Evolutionary conservation across 2,329 filamentous ascomycete genomes (phyloP).

Genomic region (Penicillium decumbens): DNA sequence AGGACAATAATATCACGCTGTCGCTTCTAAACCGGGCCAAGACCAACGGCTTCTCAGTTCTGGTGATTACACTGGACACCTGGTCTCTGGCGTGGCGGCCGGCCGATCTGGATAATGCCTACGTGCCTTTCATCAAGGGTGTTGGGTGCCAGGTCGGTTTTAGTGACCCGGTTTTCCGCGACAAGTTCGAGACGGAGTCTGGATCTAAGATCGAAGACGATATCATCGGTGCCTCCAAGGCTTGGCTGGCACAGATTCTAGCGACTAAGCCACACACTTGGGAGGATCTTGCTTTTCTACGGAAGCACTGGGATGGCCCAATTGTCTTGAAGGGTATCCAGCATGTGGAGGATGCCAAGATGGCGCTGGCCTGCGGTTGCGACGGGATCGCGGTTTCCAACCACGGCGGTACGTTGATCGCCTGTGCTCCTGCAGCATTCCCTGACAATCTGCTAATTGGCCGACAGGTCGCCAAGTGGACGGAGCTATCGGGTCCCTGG

Average conservation of each 20-base stretch:
- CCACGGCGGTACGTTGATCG: constrained; percentile 43
- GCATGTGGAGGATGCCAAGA: constrained; percentile 47
- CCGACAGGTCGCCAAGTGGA: constrained; percentile 45
- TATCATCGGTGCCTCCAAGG: constrained; percentile 46
- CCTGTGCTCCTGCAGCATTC: background rate
- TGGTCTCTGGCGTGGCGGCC: constrained; percentile 65
- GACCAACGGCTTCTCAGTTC: constrained; percentile 57
- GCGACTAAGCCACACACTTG: constrained; percentile 54
- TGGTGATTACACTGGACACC: constrained; percentile 70
- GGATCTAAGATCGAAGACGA: constrained; percentile 48
- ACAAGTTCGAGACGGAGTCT: constrained; percentile 51
- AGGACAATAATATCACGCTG: constrained; percentile 60
- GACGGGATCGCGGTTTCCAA: constrained; percentile 52
- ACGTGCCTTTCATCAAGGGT: constrained; percentile 53
- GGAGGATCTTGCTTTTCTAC: constrained; percentile 58
- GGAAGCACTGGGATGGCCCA: constrained; percentile 59
- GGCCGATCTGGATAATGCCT: constrained; percentile 58
- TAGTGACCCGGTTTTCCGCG: constrained; percentile 61
- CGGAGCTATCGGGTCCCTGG: constrained; percentile 48
- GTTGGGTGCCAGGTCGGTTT: constrained; percentile 61
- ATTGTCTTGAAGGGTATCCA: constrained; percentile 60
- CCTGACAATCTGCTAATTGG: background rate
- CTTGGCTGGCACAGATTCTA: constrained; percentile 53
- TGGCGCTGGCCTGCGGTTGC: constrained; percentile 44
- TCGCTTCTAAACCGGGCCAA: constrained; percentile 61